Base-by-base conservation (phyloP, 2,329 filamentous ascomycete species). In the Hymenoscyphus fraxineus region DNA sequence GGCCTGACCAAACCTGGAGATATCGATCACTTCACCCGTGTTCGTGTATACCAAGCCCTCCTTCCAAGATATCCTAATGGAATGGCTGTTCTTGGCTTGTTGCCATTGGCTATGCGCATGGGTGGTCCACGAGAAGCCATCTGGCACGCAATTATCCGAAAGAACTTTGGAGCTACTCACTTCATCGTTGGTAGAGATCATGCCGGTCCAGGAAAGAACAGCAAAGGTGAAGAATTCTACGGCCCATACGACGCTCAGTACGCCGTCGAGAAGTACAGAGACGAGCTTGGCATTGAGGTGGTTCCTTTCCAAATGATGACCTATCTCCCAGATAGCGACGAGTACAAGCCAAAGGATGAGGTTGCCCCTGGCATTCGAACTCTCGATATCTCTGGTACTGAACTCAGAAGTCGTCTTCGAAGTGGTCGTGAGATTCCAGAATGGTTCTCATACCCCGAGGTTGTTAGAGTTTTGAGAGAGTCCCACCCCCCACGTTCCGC, bases 291-390 rank as follows among this genome's bases (percentile, higher is more conserved):
- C 74, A 99, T 99, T 76, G 92, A 97, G 82, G 95, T 99, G 76
- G 95, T 99, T 70, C 93, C 95, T 72, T 99, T 99, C 89, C 94
- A 98, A 83, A 93, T 96, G 87, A 97, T 99, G 89, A 98, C 96
- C 69, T 99, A 98, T 82, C 89, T 98, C 65, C 95, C 95, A 72
- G 95, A 98, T 80, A 89, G 87, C 76, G 95, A 99, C 79, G 95
- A 98, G 84, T 99, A 99, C 84, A 88, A 87, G 73, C 95, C 95
- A 64, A 87, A 93, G 78, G 92, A 99, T 80, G 86, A 97, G 82
- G 94, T 99, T 67, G 82, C 89, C 73, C 82, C 88, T 75, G 93
- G 92, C 70, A 84, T 90, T 75, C 91, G 92, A 78, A 98, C 94
- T 61, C 85, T 92, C 71, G 92, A 94, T 82, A 94, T 94, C 78